Evolutionary conservation across 805 yeast genomes (phyloP), one percentile per base, ranked within the genome.

Genomic region (Yarrowia phangngaensis): DNA sequence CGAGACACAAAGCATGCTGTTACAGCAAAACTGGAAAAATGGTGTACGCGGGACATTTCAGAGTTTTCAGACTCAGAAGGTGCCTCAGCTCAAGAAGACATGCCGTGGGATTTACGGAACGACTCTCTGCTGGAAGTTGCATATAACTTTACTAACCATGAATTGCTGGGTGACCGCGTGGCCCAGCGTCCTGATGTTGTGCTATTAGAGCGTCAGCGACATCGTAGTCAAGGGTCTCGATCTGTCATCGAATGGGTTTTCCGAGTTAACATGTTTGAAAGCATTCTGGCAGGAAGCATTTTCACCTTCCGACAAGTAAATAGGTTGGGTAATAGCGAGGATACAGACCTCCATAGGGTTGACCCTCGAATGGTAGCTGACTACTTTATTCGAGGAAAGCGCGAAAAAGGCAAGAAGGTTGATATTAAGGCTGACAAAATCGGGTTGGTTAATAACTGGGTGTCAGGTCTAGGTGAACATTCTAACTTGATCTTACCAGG

Each of bases 241-340:
- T 20, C 48, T 15, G 48, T 41, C 6, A 14, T 41, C 6, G 48
- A 41, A 22, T 41, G 48, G 48, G 48, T 41, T 8, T 41, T 41
- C 7, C 15, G 34, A 3, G 48, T 41, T 9, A 41, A 41, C 48
- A 41, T 41, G 48, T 41, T 41, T 41, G 48, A 41, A 22, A 29
- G 35, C 8, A 41, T 41, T 20, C 11, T 41, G 9, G 48, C 48
- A 4, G 35, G 48, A 4, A 29, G 29, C 3, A 17, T 41, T 2
- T 29, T 20, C 20, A 41, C 48, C 2, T 29, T 24, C 9, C 27
- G n/a, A 16, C 12, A 35, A 35, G 28, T 14, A 35, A 22, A 9
- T 27, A 16, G 20, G 20, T 26, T 20, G 12, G 11, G 8, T 9
- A 13, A 16, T 14, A n/a, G 28, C 11, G 9, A 23, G 15, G 3